Evolutionary conservation across 805 yeast species (phyloP).

Genomic region (Pichia rugopelliculosa): DNA sequence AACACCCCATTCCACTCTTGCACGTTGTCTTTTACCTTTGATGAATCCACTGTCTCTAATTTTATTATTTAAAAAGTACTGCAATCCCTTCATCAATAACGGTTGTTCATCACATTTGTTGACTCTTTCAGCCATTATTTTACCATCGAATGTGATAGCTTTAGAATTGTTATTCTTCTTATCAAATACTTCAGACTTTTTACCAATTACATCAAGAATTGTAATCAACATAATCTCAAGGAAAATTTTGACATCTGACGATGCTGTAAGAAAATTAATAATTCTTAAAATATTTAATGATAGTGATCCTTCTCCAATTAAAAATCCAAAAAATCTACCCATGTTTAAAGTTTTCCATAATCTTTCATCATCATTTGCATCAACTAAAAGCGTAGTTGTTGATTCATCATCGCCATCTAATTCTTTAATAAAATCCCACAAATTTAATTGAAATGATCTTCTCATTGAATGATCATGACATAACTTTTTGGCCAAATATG

Average conservation of each 20-base stretch:
- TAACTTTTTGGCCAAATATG: constrained; percentile 65
- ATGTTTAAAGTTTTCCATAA: constrained; percentile 57
- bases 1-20: constrained; percentile 62
- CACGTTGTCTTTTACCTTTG: constrained; percentile 46
- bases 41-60: constrained; percentile 41
- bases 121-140: constrained; percentile 28
- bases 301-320: constrained; percentile 67
- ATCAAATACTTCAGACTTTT: constrained; percentile 45
- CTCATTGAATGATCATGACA: constrained; percentile 68
- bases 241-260: constrained; percentile 56
- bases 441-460: constrained; percentile 78
- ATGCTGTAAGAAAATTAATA: constrained; percentile 63
- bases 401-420: constrained; percentile 45
- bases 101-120: constrained; percentile 52
- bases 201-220: constrained; percentile 57
- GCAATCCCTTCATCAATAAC: constrained; percentile 57
- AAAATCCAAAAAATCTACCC: constrained; percentile 73
- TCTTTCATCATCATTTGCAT: constrained; percentile 50
- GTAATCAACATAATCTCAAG: constrained; percentile 67
- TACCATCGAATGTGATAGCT: constrained; percentile 30
- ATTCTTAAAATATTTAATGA: constrained; percentile 67
- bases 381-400: constrained; percentile 22
- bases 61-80: constrained; percentile 46
- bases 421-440: constrained; percentile 81
- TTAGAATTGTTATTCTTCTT: constrained; percentile 19